Percentiles rank a stretch among this genome's conserved stretches.
Conservation (phyloP, 2,329 filamentous ascomycete species). For the Trichothecium roseum region DNA sequence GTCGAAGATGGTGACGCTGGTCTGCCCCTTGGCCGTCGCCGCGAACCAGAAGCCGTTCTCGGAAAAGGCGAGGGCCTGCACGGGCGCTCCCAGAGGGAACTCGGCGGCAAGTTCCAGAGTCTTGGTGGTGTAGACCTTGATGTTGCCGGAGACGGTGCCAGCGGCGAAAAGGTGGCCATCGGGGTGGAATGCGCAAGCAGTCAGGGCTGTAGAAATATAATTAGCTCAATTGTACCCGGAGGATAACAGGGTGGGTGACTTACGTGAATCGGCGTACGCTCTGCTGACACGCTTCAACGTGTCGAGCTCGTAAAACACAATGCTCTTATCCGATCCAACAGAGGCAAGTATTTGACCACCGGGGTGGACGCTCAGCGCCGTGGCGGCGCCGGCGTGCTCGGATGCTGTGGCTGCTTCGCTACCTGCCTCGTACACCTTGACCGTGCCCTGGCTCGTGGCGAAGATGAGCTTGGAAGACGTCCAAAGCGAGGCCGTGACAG, state of each 20-base stretch:
- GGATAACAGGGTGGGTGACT: slow-evolving; percentile 21
- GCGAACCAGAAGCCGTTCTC: slow-evolving; percentile 98
- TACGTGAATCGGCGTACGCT: slow-evolving; percentile 71
- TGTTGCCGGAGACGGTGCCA: slow-evolving; percentile 67
- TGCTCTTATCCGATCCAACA: slow-evolving; percentile 83
- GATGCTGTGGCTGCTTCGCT: slow-evolving; percentile 58
- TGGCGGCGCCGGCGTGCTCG: slow-evolving; percentile 77
- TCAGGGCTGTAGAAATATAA: slow-evolving; percentile 51
- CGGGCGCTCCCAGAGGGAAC: slow-evolving; percentile 58
- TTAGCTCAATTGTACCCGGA: slow-evolving; percentile 3
- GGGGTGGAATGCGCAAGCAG: slow-evolving; percentile 79
- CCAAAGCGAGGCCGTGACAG: slow-evolving; percentile 58
- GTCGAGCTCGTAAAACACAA: slow-evolving; percentile 75
- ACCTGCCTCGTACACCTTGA: slow-evolving; percentile 72
- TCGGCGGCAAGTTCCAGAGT: slow-evolving; percentile 66
- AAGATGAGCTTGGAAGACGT: slow-evolving; percentile 59
- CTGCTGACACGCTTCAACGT: slow-evolving; percentile 61
- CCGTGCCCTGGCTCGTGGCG: slow-evolving; percentile 61
- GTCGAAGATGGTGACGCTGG: slow-evolving; percentile 78
- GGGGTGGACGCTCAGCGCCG: slow-evolving; percentile 70
- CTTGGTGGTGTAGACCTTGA: slow-evolving; percentile 84
- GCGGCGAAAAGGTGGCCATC: slow-evolving; percentile 91
- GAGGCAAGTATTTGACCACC: slow-evolving; percentile 76
- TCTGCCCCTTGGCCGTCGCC: slow-evolving; percentile 66
- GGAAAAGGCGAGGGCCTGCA: slow-evolving; percentile 74